A percentile compares a stretch with the other conserved stretches of the same genome.
Conservation (phyloP, 768 basidiomycete species). For the Auriscalpium vulgare region DNA sequence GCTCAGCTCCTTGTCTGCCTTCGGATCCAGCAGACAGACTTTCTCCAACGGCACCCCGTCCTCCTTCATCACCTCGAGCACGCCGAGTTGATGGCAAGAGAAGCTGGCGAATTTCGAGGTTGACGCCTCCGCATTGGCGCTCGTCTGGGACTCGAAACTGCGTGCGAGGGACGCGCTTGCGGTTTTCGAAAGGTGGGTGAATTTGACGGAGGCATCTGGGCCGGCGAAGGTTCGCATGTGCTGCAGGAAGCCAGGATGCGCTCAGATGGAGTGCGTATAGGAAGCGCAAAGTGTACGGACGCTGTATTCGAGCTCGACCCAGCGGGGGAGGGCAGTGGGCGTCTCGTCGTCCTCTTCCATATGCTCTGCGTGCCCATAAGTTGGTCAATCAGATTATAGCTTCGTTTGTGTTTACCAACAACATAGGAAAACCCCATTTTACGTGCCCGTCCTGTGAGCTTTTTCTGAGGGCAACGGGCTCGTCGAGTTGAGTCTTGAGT, state of each 20-base stretch:
- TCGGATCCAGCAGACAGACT: constrained; percentile 93
- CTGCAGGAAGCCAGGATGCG: constrained; percentile 24
- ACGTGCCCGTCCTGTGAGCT: too few species aligned
- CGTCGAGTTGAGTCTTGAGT: too few species aligned
- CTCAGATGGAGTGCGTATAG: neutral
- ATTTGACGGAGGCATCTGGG: constrained; percentile 54
- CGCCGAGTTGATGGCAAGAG: constrained; percentile 40
- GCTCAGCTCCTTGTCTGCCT: constrained; percentile 56
- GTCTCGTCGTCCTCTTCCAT: constrained; percentile 91
- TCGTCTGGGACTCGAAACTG: constrained; percentile 21
- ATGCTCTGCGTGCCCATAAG: constrained; percentile 47
- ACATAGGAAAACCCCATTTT: too few species aligned
- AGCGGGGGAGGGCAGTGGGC: constrained; percentile 64
- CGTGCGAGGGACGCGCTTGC: constrained; percentile 48
- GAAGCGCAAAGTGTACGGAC: constrained; percentile 31
- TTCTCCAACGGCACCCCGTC: constrained; percentile 37
- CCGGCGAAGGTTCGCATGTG: constrained; percentile 84
- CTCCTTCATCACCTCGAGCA: constrained; percentile 51
- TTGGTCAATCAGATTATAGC: too few species aligned
- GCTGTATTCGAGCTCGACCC: constrained; percentile 91
- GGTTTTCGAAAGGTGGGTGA: constrained; percentile 78
- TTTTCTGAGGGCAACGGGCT: too few species aligned
- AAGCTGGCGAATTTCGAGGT: constrained; percentile 6
- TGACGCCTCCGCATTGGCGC: constrained; percentile 11
- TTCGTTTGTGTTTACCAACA: too few species aligned